phyloP scores from a whole-genome alignment of 2,329 filamentous ascomycete species.

The Mycosphaerella sp. region DNA sequence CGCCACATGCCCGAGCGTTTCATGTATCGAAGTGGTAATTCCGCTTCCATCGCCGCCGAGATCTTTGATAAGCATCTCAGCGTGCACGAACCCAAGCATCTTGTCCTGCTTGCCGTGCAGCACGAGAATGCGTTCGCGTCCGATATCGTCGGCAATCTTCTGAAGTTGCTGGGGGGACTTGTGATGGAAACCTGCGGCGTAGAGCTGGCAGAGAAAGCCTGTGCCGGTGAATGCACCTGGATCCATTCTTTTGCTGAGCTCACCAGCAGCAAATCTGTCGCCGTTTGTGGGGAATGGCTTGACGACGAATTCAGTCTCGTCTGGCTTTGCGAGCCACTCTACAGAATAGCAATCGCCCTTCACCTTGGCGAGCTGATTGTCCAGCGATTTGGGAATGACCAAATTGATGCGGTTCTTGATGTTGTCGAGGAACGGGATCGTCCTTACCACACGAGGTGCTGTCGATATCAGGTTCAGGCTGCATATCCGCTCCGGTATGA shows the following conservation, averaged over 20 bases:
- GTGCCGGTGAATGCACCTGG: conserved; percentile 54
- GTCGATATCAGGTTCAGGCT: conserved; percentile 49
- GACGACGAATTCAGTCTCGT: conserved; percentile 44
- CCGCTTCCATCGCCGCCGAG: conserved; percentile 54
- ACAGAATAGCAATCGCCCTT: conserved; percentile 61
- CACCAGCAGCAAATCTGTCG: conserved; percentile 74
- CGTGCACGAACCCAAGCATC: conserved; percentile 73
- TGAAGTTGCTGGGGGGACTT: conserved; percentile 63
- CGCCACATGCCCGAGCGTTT: conserved; percentile 69
- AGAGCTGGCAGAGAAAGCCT: conserved; percentile 69
- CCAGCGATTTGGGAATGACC: conserved; percentile 63
- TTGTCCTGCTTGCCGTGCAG: conserved; percentile 68
- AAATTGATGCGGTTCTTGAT: conserved; percentile 53
- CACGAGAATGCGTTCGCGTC: conserved; percentile 67
- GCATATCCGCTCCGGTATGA: conserved; percentile 45
- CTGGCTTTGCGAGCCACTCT: conserved; percentile 57
- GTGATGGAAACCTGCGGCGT: conserved; percentile 73
- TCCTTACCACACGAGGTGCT: conserved; percentile 44
- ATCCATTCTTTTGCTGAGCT: conserved; percentile 64
- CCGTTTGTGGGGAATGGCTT: conserved; percentile 65
- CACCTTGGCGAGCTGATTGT: conserved; percentile 59
- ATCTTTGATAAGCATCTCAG: conserved; percentile 58
- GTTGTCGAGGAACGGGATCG: conserved; percentile 54
- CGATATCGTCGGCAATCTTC: conserved; percentile 61
- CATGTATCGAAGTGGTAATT: conserved; percentile 55